A percentile compares a stretch with the other conserved stretches of the same genome.
These are phyloP conservation scores for Sphaceloma murrayae DNA, from an alignment of 2,329 filamentous ascomycete genomes.

Conservation along the genomic window DNA sequence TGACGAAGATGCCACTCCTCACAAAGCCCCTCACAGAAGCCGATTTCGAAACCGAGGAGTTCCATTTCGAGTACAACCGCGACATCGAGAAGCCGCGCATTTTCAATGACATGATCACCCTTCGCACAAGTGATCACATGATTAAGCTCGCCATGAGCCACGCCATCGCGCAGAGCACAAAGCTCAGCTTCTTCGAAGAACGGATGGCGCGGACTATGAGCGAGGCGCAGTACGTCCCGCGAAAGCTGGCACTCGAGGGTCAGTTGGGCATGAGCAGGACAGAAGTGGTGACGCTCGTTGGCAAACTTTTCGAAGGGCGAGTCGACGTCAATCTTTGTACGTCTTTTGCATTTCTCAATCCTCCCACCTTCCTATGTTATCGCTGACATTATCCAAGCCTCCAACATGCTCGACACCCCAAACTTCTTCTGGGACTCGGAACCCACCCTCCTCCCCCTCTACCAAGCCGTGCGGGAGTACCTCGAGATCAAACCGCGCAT, in stretches of 20 bases:
- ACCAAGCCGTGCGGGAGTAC: constrained; percentile 90
- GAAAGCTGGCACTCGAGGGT: constrained; percentile 77
- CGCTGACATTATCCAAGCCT: constrained; percentile 47
- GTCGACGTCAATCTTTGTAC: constrained; percentile 97
- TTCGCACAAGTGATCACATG: constrained; percentile 94
- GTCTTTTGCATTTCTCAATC: no score
- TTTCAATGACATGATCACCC: constrained; percentile 98
- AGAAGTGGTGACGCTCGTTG: constrained; percentile 87
- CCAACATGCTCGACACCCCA: constrained; percentile 89
- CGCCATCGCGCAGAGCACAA: constrained; percentile 94
- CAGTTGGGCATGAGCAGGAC: constrained; percentile 82
- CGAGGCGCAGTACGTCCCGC: constrained; percentile 84
- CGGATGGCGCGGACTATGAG: constrained; percentile 91
- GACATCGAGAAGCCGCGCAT: constrained; percentile 79
- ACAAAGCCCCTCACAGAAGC: constrained; percentile 72
- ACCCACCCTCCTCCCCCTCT: constrained; percentile 86
- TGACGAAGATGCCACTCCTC: constrained; percentile 51
- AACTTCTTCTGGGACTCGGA: constrained; percentile 99
- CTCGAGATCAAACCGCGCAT: constrained; percentile 95
- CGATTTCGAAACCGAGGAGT: constrained; percentile 95
- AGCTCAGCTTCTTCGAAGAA: constrained; percentile 92
- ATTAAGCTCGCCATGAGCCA: constrained; percentile 97
- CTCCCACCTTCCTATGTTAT: not conserved
- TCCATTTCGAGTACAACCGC: constrained; percentile 93
- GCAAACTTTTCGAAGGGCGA: constrained; percentile 80